phyloP scores from a whole-genome alignment of 192 early-diverging fungal genomes.

The Endogone sp. region DNA sequence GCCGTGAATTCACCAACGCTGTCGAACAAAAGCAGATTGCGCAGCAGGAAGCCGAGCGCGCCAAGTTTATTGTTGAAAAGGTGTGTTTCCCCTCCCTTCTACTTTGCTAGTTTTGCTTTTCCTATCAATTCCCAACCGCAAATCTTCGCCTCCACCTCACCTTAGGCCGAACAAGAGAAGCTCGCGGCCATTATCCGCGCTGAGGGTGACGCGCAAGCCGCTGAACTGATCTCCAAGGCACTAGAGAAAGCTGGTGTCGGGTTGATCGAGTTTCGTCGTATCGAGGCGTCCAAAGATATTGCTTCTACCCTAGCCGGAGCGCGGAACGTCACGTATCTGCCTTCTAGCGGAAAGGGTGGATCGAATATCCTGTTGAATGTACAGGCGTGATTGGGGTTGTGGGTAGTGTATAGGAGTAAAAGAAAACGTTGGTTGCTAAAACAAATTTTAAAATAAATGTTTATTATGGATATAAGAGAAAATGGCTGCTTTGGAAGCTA shows the following conservation, averaged over 20 bases:
- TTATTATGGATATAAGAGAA: too few relatives aligned
- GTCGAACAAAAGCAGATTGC: slow-evolving; percentile 99
- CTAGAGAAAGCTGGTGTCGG: slow-evolving; percentile 90
- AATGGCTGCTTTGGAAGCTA: too few relatives aligned
- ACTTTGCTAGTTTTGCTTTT: neutral
- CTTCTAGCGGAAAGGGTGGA: slow-evolving; percentile 48
- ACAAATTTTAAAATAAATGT: too few relatives aligned
- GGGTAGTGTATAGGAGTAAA: too few relatives aligned
- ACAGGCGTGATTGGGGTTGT: slow-evolving; percentile 19
- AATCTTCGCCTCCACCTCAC: neutral
- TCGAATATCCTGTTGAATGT: slow-evolving; percentile 78
- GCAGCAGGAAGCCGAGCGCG: slow-evolving; percentile 99
- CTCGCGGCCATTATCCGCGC: slow-evolving; percentile 94
- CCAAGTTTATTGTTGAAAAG: slow-evolving; percentile 96
- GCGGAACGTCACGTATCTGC: slow-evolving; percentile 91
- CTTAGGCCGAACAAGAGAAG: slow-evolving; percentile 93
- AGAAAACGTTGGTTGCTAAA: too few relatives aligned
- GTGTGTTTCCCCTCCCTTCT: neutral
- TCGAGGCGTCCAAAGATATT: slow-evolving; percentile 97
- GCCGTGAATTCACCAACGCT: slow-evolving; percentile 97
- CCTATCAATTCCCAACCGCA: neutral
- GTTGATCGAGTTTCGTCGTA: slow-evolving; percentile 91
- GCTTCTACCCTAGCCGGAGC: slow-evolving; percentile 80
- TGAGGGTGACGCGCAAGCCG: slow-evolving; percentile 96
- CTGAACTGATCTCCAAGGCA: slow-evolving; percentile 86